Evolutionary conservation across 805 yeast species (phyloP), one percentile per base, ranked within the genome.

Genomic region (Candida quercuum): DNA sequence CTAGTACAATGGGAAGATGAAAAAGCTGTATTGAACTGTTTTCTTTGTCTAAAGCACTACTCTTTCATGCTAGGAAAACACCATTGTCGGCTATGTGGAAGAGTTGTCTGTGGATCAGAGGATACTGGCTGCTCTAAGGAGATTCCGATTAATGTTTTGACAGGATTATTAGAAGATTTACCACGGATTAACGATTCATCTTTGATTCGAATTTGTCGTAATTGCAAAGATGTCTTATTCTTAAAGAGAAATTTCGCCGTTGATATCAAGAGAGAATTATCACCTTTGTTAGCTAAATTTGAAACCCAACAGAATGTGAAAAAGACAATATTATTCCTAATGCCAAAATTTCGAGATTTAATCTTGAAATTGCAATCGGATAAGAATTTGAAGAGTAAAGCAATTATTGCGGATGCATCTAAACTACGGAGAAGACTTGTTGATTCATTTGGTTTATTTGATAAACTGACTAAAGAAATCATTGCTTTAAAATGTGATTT

Each of bases 81-180:
- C 56, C 99, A 91, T 57, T 93, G 99, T 58, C 65, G 98, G 26
- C 58, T 88, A 19, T 91, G 99, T 64, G 98, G 98, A 0, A 53
- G 60, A 20, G 75, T 84, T 2, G 86, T 87, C 0, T 91, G 97
- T 61, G 94, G 82, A 19, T 81, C 79, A 46, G 48, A 57, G 36
- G 61, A 42, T 34, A 71, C 66, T 8, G 79, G 65, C 12, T 91
- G 99, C 56, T 87, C 96, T 0, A 75, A 78, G 54, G 76, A 77
- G 38, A 80, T 86, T 0, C 86, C 86, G 0, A 48, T 81, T 2
- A 55, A 35, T 16, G 41, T 41, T 8, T 40, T 63, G 21, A 29
- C 48, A 14, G 38, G 26, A 6, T 15, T 41, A 6, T 28, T 51
- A 8, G 28, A 35, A 1, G 56, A 52, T n/a, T 29, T 51, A 5